Evolutionary conservation across 257 asterid genomes (phyloP).

Genomic region (Anisodus acutangulus): DNA sequence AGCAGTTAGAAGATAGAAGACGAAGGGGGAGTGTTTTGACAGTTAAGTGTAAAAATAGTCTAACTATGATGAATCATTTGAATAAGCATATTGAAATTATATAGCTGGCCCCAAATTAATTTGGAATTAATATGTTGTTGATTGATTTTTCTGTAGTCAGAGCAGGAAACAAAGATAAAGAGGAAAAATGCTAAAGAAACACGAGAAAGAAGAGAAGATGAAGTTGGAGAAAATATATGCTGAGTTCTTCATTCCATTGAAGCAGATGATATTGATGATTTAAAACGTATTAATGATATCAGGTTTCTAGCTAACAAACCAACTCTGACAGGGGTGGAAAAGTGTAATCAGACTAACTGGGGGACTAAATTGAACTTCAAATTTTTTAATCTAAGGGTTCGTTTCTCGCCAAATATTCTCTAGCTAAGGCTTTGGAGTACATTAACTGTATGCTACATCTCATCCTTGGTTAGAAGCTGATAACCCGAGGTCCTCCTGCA

Average conservation of each 20-base stretch:
- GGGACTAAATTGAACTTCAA: not conserved
- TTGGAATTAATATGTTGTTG: not conserved
- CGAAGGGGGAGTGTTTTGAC: not conserved
- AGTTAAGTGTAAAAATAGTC: not conserved
- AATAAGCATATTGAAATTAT: not conserved
- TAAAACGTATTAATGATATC: not conserved
- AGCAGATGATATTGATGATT: not conserved
- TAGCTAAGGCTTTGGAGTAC: not conserved
- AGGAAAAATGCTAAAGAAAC: not conserved
- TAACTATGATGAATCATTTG: not conserved
- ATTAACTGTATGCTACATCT: not conserved
- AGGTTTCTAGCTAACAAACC: not conserved
- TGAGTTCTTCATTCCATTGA: not conserved
- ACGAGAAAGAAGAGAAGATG: not conserved
- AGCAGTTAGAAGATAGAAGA: constrained; percentile 1
- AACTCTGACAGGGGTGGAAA: not conserved
- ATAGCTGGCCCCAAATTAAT: not conserved
- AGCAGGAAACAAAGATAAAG: not conserved
- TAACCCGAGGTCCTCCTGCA: not conserved
- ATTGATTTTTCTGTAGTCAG: not conserved
- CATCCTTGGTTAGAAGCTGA: not conserved
- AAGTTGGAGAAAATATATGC: not conserved
- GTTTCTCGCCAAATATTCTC: not conserved
- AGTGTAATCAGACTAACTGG: not conserved
- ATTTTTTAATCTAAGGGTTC: not conserved